These are phyloP conservation scores for Blastocystis sp. DNA, from an alignment of 352 stramenopile species.

Conservation along the genomic window DNA sequence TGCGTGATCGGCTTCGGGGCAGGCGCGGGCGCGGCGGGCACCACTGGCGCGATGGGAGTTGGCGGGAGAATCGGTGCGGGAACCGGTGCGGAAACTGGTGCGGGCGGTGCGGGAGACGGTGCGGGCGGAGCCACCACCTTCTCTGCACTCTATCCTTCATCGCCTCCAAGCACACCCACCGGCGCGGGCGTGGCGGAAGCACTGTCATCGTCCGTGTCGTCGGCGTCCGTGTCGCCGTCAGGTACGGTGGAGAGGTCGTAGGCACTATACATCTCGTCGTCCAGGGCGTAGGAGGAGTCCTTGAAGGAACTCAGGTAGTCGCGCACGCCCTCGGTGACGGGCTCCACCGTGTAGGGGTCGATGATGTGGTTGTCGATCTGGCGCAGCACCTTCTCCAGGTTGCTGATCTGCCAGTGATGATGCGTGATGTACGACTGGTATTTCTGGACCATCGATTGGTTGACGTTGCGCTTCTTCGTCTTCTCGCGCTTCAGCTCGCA, in stretches of 20 bases:
- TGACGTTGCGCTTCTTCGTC: conserved; percentile 43
- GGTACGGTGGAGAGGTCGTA: conserved; percentile 5
- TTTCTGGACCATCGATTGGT: conserved; percentile 22
- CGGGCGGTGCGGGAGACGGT: not conserved
- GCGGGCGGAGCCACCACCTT: not conserved
- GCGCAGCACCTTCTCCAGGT: conserved; percentile 58
- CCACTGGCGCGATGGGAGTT: not conserved
- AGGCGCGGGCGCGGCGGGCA: not conserved
- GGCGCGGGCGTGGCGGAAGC: too few species aligned
- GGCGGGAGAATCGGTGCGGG: not conserved
- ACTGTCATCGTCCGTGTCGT: not conserved
- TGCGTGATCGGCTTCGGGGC: not conserved
- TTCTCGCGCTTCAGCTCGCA: conserved; percentile 48
- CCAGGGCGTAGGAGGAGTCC: not conserved
- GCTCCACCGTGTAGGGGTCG: conserved; percentile 7
- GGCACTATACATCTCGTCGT: conserved; percentile 18
- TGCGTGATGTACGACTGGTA: conserved; percentile 45
- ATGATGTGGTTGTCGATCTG: conserved; percentile 66
- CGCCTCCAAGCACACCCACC: not conserved
- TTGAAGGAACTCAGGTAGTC: conserved; percentile 31
- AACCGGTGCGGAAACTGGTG: not conserved
- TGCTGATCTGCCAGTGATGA: conserved; percentile 64
- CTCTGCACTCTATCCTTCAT: not conserved
- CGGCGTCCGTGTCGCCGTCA: not conserved
- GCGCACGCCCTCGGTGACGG: conserved; percentile 2